Evolutionary conservation across 2,329 filamentous ascomycete species (phyloP).

Genomic region (Aspergillus caelatus): DNA sequence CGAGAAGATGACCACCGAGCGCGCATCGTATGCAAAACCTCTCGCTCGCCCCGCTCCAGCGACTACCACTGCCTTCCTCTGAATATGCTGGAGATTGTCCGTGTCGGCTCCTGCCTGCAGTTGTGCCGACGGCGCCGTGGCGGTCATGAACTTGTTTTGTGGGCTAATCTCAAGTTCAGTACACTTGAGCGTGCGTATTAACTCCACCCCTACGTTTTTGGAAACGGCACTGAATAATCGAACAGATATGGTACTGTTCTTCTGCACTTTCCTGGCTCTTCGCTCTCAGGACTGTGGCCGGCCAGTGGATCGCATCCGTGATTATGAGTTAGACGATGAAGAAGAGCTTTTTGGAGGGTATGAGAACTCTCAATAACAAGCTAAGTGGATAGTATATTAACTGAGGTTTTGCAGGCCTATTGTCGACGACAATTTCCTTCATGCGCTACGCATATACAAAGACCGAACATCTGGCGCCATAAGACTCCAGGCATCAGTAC

Average conservation of each 20-base stretch:
- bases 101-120: slow-evolving; percentile 42
- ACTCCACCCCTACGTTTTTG: neutral
- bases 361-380: slow-evolving; percentile 14
- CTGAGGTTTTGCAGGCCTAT: slow-evolving; percentile 48
- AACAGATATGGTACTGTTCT: slow-evolving; percentile 60
- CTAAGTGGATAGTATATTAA: neutral
- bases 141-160: slow-evolving; percentile 50
- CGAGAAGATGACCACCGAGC: slow-evolving; percentile 55
- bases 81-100: slow-evolving; percentile 46
- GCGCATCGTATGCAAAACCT: slow-evolving; percentile 56
- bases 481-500: slow-evolving; percentile 59
- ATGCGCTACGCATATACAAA: slow-evolving; percentile 58
- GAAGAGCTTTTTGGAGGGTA: slow-evolving; percentile 55
- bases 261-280: slow-evolving; percentile 59
- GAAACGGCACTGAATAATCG: slow-evolving; percentile 2
- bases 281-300: slow-evolving; percentile 57
- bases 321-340: slow-evolving; percentile 54
- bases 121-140: slow-evolving; percentile 39
- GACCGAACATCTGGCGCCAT: slow-evolving; percentile 56
- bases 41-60: slow-evolving; percentile 42
- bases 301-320: slow-evolving; percentile 46
- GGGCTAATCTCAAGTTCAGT: slow-evolving; percentile 58
- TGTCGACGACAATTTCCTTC: slow-evolving; percentile 53
- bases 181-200: slow-evolving; percentile 54
- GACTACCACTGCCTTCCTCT: slow-evolving; percentile 55